phyloP scores from a whole-genome alignment of 345 rosid genomes.

The Corchorus olitorius region DNA sequence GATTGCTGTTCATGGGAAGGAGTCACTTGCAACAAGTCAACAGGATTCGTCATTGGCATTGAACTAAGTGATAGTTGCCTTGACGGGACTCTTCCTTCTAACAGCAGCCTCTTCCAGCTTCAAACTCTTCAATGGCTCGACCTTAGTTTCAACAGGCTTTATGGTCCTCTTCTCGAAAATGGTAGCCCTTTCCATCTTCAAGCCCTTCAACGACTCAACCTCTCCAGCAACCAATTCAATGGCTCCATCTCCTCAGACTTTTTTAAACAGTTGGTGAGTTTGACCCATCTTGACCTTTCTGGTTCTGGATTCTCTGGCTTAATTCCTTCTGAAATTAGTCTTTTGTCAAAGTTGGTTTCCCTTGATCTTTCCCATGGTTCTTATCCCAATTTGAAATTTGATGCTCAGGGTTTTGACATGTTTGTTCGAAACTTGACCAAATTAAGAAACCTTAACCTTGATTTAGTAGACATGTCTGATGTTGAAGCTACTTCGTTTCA shows the following conservation, averaged over 20 bases:
- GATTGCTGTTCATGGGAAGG: slow-evolving; percentile 43
- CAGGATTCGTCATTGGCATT: slow-evolving; percentile 23
- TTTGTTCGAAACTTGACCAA: slow-evolving; percentile 18
- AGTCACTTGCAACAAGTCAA: slow-evolving; percentile 18
- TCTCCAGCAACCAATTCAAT: slow-evolving; percentile 26
- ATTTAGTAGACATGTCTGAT: not conserved
- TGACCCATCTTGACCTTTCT: slow-evolving; percentile 24
- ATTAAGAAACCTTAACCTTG: slow-evolving; percentile 21
- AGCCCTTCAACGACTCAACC: slow-evolving; percentile 29
- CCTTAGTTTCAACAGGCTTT: not conserved
- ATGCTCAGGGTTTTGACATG: not conserved
- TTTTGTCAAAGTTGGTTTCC: slow-evolving; percentile 6
- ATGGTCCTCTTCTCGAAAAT: slow-evolving; percentile 12
- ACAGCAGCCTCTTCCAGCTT: not conserved
- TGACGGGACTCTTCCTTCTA: not conserved
- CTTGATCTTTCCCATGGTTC: slow-evolving; percentile 8
- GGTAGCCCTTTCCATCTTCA: slow-evolving; percentile 30
- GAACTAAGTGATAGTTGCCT: slow-evolving; percentile 15
- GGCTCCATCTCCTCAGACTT: slow-evolving; percentile 20
- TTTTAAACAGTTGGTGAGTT: not conserved
- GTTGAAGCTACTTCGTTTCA: not conserved
- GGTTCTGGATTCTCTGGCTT: slow-evolving; percentile 14
- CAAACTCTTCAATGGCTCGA: slow-evolving; percentile 8
- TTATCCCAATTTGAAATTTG: not conserved
- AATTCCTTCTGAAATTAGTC: slow-evolving; percentile 15